These are phyloP conservation scores for Pilaira anomala DNA, from an alignment of 192 early-diverging fungal species.

Conservation along the genomic window DNA sequence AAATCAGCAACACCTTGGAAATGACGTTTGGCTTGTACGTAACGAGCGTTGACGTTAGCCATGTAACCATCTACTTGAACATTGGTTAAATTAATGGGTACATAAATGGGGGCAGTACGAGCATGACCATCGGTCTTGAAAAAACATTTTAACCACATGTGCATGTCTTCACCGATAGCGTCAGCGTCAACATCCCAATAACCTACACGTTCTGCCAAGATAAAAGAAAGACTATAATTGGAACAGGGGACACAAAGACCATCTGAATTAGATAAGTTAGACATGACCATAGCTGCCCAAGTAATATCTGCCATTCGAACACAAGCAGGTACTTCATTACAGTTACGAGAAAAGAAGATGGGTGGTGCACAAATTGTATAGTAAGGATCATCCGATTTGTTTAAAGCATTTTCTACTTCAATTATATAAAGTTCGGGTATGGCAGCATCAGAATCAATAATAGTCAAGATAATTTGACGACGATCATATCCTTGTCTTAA, in stretches of 20 bases:
- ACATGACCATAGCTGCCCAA: slow-evolving; percentile 74
- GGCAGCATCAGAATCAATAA: slow-evolving; percentile 67
- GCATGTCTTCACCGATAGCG: slow-evolving; percentile 37
- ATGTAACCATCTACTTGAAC: slow-evolving; percentile 53
- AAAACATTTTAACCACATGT: slow-evolving; percentile 73
- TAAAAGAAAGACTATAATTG: slow-evolving; percentile 72
- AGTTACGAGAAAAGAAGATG: slow-evolving; percentile 58
- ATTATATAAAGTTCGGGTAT: slow-evolving; percentile 70
- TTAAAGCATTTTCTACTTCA: slow-evolving; percentile 38
- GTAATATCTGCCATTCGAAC: slow-evolving; percentile 71
- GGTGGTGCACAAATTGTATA: slow-evolving; percentile 40
- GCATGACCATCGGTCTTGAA: slow-evolving; percentile 64
- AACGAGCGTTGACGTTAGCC: slow-evolving; percentile 54
- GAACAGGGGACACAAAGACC: slow-evolving; percentile 71
- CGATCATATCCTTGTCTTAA: slow-evolving; percentile 40
- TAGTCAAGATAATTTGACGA: slow-evolving; percentile 61
- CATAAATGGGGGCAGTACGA: slow-evolving; percentile 64
- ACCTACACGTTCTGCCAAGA: slow-evolving; percentile 62
- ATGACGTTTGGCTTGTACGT: slow-evolving; percentile 68
- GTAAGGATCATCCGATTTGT: slow-evolving; percentile 44
- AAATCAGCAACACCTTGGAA: slow-evolving; percentile 72
- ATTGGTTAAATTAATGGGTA: slow-evolving; percentile 62
- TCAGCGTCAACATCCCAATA: slow-evolving; percentile 78
- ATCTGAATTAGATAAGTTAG: slow-evolving; percentile 58
- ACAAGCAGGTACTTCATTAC: slow-evolving; percentile 61